Base-by-base conservation (phyloP, 2,329 filamentous ascomycete genomes). In the Microdochium trichocladiopsis region DNA sequence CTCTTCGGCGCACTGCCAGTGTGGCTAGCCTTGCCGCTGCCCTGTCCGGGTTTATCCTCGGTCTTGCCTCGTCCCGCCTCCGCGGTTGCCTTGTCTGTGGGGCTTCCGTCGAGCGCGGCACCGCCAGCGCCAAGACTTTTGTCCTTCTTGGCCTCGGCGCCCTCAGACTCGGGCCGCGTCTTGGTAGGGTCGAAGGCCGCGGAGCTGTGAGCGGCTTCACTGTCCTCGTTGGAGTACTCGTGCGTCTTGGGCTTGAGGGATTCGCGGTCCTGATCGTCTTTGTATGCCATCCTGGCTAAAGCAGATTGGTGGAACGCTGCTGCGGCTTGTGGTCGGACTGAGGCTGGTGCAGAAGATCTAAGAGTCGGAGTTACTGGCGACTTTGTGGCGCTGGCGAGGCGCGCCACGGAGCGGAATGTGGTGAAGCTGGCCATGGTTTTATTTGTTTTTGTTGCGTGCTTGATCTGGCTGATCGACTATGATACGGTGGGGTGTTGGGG, bases 141-240 rank as follows among this genome's bases (percentile, higher is more conserved):
- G 23, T 22, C 23, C 61, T 60, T 66, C 63, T 53, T 57, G 51
- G 50, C 62, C 6, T 64, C 69, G 9, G 74, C 73, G 25, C 67
- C 59, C 5, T 69, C 80, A 22, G 69, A 62, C 63, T 90, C 84
- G 0, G 90, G 90, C 21, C 76, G 71, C 24, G 87, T 92, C 65
- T 80, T 81, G 52, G 75, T 69, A 0, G 84, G 82, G 63, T 90
- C 78, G 68, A 88, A 95, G 1, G 90, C 86, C 0, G 84, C 78
- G 43, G 84, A 75, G 3, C 72, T 65, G 25, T 76, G 72, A 0
- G 78, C 75, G 0, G 84, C 77, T 12, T 72, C 70, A 45, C 80
- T 75, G 47, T 84, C 74, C 59, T 87, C 88, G 0, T 80, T 81
- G 53, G 82, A 81, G 68, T 85, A 82, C 64, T 95, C 88, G 51